A percentile compares a stretch with the other conserved stretches of the same genome.
Conservation (phyloP, 2,329 filamentous ascomycete species). For the Fonsecaea erecta region DNA sequence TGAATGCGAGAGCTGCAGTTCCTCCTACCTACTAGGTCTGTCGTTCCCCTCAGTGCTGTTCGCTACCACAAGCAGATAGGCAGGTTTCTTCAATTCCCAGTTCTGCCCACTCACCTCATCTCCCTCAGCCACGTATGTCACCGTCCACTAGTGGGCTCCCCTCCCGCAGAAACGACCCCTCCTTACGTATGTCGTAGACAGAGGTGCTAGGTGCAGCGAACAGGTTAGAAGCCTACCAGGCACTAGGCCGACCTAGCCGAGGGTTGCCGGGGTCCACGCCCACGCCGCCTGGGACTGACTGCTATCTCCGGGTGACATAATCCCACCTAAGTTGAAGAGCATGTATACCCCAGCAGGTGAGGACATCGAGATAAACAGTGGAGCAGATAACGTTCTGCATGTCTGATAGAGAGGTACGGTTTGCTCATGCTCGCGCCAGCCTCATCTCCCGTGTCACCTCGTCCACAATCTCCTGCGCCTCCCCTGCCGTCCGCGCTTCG, state of each 20-base stretch:
- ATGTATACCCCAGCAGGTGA: background rate
- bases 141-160: background rate
- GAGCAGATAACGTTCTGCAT: background rate
- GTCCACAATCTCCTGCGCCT: constrained; percentile 65
- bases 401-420: background rate
- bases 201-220: background rate
- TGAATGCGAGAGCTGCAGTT: no score
- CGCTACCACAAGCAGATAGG: background rate
- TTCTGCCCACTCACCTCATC: constrained; percentile 13
- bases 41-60: constrained; percentile 11
- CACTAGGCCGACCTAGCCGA: background rate
- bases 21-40: background rate
- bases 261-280: background rate
- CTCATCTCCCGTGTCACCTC: constrained; percentile 65
- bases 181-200: background rate
- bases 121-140: constrained; percentile 32
- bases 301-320: background rate
- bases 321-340: no score
- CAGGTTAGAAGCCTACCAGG: no score
- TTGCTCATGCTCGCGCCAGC: constrained; percentile 44
- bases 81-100: background rate
- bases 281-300: background rate
- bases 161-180: background rate
- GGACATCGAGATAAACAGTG: background rate
- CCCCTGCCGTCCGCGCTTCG: constrained; percentile 61